Evolutionary conservation across 257 asterid genomes (phyloP), one percentile per base, ranked within the genome.

Genomic region (Catharanthus roseus): DNA sequence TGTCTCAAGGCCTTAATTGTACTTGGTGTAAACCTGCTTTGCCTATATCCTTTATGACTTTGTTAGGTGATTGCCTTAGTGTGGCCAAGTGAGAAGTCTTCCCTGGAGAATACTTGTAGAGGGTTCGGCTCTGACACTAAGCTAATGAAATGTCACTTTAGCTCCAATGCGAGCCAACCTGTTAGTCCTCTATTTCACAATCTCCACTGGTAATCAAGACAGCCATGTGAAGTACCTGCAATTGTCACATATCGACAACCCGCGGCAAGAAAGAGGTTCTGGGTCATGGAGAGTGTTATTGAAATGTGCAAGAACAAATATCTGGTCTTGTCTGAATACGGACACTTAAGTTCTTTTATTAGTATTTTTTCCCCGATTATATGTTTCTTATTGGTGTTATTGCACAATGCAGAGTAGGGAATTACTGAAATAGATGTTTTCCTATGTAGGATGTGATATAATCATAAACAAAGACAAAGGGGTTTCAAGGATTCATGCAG

Each of bases 401-500:
- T 62, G 12, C 67, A 19, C 67, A 34, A 62, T 33, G 10, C 19
- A 34, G 45, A 34, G n/a, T 33, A 62, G 29, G 10, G 45, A 62
- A 26, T 34, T 29, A 6, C 11, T 67, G 50, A 28, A 68, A 24
- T 66, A 19, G 62, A 63, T 47, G 21, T 63, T 63, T 74, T 71
- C 29, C 65, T 65, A 68, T 82, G 77, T 73, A 92, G 98, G 97
- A 71, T 95, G 99, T 73, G 99, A 95, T 72, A 74, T 95, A 74
- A 89, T 88, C 71, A 70, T 88, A 50, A 88, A 85, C 72, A 93
- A 85, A 77, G 99, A 95, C 77, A 95, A 89, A 85, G 95, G 96
- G 28, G 97, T 95, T 73, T 95, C 99, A 38, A 89, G 97, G 89
- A 79, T 91, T 78, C 99, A 95, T 78, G 95, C 99, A 8, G 99